Conservation (phyloP, 257 asterid species). For the Nicotiana undulata region DNA sequence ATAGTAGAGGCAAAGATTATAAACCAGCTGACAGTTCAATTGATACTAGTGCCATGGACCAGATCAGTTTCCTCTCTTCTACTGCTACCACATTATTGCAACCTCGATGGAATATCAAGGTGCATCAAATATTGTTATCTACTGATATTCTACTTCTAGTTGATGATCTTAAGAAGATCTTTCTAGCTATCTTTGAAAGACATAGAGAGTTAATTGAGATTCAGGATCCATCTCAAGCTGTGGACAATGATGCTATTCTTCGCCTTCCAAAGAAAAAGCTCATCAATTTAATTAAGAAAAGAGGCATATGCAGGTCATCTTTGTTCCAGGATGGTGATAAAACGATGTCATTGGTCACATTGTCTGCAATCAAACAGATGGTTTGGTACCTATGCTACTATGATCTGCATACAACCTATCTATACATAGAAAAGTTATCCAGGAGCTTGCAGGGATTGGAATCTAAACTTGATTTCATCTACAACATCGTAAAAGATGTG, state of each 20-base stretch:
- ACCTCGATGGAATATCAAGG: slow-evolving; percentile 36
- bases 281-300: slow-evolving; percentile 24
- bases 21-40: slow-evolving; percentile 28
- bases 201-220: slow-evolving; percentile 22
- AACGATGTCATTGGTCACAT: slow-evolving; percentile 24
- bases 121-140: slow-evolving; percentile 41
- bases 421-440: slow-evolving; percentile 37
- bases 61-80: slow-evolving; percentile 17
- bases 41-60: slow-evolving; percentile 20
- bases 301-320: slow-evolving; percentile 16
- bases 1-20: slow-evolving; percentile 26
- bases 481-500: slow-evolving; percentile 36
- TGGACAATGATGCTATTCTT: slow-evolving; percentile 27
- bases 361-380: slow-evolving; percentile 56
- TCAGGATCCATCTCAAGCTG: slow-evolving; percentile 21
- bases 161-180: slow-evolving; percentile 30
- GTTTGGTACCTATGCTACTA: slow-evolving; percentile 60
- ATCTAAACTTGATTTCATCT: slow-evolving; percentile 32
- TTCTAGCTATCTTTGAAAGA: slow-evolving; percentile 33
- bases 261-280: slow-evolving; percentile 36
- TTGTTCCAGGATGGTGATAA: slow-evolving; percentile 23
- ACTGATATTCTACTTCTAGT: slow-evolving; percentile 29
- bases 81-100: slow-evolving; percentile 29
- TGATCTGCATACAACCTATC: slow-evolving; percentile 46
- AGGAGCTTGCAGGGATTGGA: slow-evolving; percentile 33